Evolutionary conservation across 257 asterid genomes (phyloP).

Genomic region (Leonotis leonurus): DNA sequence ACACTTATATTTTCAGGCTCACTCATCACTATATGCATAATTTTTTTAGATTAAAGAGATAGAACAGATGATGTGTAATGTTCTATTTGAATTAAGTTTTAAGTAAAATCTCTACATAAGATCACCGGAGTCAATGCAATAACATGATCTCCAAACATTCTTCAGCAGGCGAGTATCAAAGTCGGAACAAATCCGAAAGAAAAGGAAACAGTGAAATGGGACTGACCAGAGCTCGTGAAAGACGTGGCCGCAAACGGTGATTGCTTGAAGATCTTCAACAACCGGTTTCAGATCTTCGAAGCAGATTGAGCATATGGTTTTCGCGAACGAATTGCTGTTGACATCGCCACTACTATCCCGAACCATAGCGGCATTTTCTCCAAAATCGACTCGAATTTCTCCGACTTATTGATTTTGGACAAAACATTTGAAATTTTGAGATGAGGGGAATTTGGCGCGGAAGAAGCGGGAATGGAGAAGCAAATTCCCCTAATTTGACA

Average conservation of each 20-base stretch:
- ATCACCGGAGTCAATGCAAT: no score
- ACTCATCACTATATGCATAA: neutral
- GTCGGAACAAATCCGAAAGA: neutral
- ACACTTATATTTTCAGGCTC: neutral
- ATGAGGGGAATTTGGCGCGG: slow-evolving; percentile 20
- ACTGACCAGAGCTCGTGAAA: slow-evolving; percentile 95
- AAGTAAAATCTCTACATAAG: no score
- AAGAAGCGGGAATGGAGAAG: neutral
- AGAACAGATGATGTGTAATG: neutral
- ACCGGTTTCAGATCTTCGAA: slow-evolving; percentile 90
- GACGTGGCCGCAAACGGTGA: slow-evolving; percentile 91
- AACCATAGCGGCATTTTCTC: slow-evolving; percentile 34
- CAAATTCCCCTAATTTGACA: neutral
- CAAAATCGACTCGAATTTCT: neutral
- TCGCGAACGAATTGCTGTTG: slow-evolving; percentile 38
- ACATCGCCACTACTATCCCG: slow-evolving; percentile 18
- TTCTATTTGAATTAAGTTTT: neutral
- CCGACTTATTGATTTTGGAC: slow-evolving; percentile 3
- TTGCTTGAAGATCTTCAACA: slow-evolving; percentile 77
- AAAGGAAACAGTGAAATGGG: neutral
- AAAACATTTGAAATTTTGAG: slow-evolving; percentile 11
- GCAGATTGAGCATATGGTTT: slow-evolving; percentile 88
- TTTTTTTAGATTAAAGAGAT: neutral
- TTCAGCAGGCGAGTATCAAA: neutral
- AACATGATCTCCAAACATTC: neutral